These are phyloP conservation scores for Lichtheimia hyalospora DNA, from an alignment of 371 early-diverging fungal genomes.

Conservation along the genomic window DNA sequence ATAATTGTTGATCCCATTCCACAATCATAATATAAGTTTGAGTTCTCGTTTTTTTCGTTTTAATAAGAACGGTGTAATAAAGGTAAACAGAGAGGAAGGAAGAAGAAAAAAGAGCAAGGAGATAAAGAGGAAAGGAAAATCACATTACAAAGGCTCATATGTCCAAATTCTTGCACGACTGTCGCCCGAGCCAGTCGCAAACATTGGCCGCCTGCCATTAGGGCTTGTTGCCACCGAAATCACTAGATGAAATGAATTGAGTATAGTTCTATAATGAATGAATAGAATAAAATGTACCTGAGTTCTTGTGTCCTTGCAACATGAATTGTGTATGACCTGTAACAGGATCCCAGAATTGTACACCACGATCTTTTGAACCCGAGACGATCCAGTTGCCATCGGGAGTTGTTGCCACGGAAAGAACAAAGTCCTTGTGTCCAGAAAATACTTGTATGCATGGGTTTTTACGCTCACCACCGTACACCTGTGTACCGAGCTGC, in stretches of 20 bases:
- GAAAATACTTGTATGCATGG: conserved; percentile 58
- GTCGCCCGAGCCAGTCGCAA: conserved; percentile 98
- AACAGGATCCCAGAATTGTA: conserved; percentile 92
- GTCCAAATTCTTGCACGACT: conserved; percentile 93
- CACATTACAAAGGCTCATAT: conserved; percentile 46
- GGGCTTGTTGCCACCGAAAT: conserved; percentile 93
- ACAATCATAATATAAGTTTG: too few relatives aligned
- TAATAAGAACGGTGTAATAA: too few relatives aligned
- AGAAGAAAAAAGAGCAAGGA: too few relatives aligned
- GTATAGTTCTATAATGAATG: background rate
- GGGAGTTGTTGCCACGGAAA: conserved; percentile 91
- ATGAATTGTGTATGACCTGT: conserved; percentile 81
- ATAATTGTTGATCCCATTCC: too few relatives aligned
- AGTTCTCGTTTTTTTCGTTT: too few relatives aligned
- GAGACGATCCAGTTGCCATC: conserved; percentile 92
- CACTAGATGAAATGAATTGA: conserved; percentile 50
- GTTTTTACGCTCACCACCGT: conserved; percentile 22
- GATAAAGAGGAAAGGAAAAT: conserved; percentile 9
- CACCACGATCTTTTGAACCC: conserved; percentile 93
- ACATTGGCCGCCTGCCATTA: conserved; percentile 65
- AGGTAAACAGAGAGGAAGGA: too few relatives aligned
- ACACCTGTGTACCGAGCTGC: conserved; percentile 65
- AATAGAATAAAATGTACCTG: conserved; percentile 64
- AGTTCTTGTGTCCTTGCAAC: conserved; percentile 97
- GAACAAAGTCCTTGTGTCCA: conserved; percentile 91